phyloP scores from a whole-genome alignment of 352 stramenopile genomes.

The Phytophthora palmivora region DNA sequence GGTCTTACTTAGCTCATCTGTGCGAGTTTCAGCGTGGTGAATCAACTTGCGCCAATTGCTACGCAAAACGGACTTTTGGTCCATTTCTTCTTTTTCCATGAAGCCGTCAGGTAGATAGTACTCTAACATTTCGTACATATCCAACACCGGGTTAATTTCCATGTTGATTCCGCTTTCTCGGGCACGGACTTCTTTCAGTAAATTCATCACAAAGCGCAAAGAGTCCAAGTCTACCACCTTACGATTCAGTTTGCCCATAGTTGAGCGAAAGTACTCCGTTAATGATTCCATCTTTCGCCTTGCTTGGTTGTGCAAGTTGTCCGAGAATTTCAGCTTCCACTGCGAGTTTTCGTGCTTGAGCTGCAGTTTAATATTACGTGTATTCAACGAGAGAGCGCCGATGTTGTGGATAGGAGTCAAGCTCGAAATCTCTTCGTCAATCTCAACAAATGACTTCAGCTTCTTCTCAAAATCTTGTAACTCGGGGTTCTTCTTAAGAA shows the following conservation, averaged over 20 bases:
- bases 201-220: slow-evolving; percentile 97
- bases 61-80: slow-evolving; percentile 98
- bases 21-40: slow-evolving; percentile 93
- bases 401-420: slow-evolving; percentile 94
- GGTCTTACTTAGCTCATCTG: slow-evolving; percentile 95
- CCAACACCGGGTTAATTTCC: slow-evolving; percentile 98
- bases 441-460: slow-evolving; percentile 95
- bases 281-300: slow-evolving; percentile 93
- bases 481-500: slow-evolving; percentile 94
- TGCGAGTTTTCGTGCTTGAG: slow-evolving; percentile 96
- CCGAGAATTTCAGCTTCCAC: slow-evolving; percentile 98
- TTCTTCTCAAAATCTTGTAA: slow-evolving; percentile 98
- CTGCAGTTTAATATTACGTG: slow-evolving; percentile 96
- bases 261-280: slow-evolving; percentile 97
- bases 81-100: slow-evolving; percentile 99
- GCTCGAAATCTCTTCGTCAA: slow-evolving; percentile 95
- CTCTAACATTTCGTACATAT: slow-evolving; percentile 99
- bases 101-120: slow-evolving; percentile 94
- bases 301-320: slow-evolving; percentile 96
- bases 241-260: slow-evolving; percentile 92
- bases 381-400: slow-evolving; percentile 97
- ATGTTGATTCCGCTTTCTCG: slow-evolving; percentile 98
- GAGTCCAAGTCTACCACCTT: slow-evolving; percentile 97
- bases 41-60: slow-evolving; percentile 98
- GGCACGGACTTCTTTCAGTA: slow-evolving; percentile 97